Base-by-base conservation (phyloP, 441 rosid species). In the Jatropha podagrica region DNA sequence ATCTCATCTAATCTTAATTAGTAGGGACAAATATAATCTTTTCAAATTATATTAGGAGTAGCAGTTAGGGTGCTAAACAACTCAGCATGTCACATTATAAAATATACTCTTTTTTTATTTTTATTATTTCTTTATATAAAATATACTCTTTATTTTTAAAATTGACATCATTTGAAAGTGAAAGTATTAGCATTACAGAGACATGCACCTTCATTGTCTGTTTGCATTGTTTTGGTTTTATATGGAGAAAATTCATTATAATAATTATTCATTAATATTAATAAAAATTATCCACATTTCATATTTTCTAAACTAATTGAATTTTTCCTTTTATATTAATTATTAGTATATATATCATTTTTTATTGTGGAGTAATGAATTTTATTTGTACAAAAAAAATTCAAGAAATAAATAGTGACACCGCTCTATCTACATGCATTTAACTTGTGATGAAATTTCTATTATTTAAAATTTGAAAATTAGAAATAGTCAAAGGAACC, bases 51-150 rank as follows among this genome's bases (percentile, higher is more conserved):
- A 58, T 78, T 79, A 65, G 52, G 17, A 65, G 68, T 41, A 49
- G 71, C 65, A 48, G 84, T 79, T 80, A 71, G 81, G 84, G 79
- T 76, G 85, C 80, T 79, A 79, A 79, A 83, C 91, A 86, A 77
- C 91, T 88, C 85, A 82, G 49, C 76, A 69, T 85, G 83, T 74
- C 71, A 48, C 68, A 61, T 75, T 48, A 72, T 71, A 49, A 74
- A 67, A 54, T 10, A 62, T 46, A 56, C 6, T 56, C 4, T 42
- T 1, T 42, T 42, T 42, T 42, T 23, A 23, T 23, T 42, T 42
- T 2, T 42, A 42, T 42, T 42, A 42, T 42, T 42, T 42, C 4
- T 42, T 42, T 3, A 42, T 1, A 5, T 42, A 52, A 7, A 15
- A 52, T 1, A 15, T 15, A 14, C n/a, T n/a, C n/a, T 20, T 4